Conservation (phyloP, 2,329 filamentous ascomycete species). For the Boeremia exigua region DNA sequence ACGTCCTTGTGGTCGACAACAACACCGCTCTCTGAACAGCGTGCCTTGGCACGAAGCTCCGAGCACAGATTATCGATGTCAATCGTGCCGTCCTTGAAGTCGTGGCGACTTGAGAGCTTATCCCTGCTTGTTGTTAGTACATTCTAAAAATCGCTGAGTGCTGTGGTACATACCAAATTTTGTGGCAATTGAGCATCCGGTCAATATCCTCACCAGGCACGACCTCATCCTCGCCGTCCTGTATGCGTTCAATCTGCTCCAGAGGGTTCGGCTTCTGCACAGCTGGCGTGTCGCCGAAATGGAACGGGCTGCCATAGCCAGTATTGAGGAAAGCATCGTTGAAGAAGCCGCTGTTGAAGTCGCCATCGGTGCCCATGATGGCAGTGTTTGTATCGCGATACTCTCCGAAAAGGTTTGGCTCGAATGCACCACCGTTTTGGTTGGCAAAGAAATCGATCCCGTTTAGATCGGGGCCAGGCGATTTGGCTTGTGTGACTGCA, state of each 20-base stretch:
- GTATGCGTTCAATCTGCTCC: constrained; percentile 76
- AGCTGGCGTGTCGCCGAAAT: constrained; percentile 60
- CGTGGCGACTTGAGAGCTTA: constrained; percentile 83
- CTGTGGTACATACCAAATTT: constrained; percentile 79
- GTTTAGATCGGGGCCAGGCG: constrained; percentile 46
- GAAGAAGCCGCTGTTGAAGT: constrained; percentile 73
- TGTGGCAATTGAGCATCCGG: constrained; percentile 80
- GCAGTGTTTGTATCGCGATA: constrained; percentile 91
- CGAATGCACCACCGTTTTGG: constrained; percentile 85
- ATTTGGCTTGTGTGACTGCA: constrained; percentile 45
- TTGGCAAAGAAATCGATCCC: constrained; percentile 77
- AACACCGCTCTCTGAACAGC: constrained; percentile 88
- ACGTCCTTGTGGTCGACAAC: constrained; percentile 91
- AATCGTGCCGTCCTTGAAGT: constrained; percentile 87
- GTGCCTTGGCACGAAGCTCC: constrained; percentile 93
- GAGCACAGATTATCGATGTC: constrained; percentile 93
- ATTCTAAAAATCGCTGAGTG: neutral
- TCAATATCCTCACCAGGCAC: constrained; percentile 65
- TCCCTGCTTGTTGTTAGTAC: constrained; percentile 69
- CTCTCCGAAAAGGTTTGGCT: constrained; percentile 88
- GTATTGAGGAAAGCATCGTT: constrained; percentile 77
- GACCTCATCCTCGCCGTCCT: constrained; percentile 72
- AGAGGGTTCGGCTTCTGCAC: constrained; percentile 69
- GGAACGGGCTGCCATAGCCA: constrained; percentile 83
- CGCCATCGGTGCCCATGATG: constrained; percentile 66